Evolutionary conservation across 257 asterid genomes (phyloP).

Genomic region (Echites panduratus): DNA sequence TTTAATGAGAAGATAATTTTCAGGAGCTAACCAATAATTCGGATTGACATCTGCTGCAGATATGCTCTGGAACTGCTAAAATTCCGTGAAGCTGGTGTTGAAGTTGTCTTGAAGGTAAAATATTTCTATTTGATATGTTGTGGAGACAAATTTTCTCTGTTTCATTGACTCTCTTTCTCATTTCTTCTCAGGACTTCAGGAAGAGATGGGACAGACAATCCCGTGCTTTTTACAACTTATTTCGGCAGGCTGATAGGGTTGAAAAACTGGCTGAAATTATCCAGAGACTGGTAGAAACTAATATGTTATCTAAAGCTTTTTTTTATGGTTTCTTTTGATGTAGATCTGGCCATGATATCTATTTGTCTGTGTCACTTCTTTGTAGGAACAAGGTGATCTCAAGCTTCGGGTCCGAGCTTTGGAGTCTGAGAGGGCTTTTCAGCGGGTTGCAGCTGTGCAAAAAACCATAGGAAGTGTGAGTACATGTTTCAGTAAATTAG

Average conservation of each 20-base stretch:
- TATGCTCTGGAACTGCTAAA: slow-evolving; percentile 87
- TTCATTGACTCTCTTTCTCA: slow-evolving; percentile 16
- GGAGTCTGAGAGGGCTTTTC: slow-evolving; percentile 96
- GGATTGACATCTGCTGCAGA: slow-evolving; percentile 30
- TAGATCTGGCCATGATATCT: background rate
- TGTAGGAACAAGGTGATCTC: slow-evolving; percentile 96
- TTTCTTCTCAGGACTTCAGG: slow-evolving; percentile 59
- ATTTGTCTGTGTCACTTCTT: background rate
- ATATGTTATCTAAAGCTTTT: background rate
- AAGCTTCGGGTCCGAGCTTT: slow-evolving; percentile 90
- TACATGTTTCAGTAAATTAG: background rate
- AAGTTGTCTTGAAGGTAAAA: slow-evolving; percentile 70
- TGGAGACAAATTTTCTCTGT: background rate
- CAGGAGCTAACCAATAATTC: background rate
- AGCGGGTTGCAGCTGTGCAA: slow-evolving; percentile 94
- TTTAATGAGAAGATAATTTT: background rate
- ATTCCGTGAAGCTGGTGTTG: slow-evolving; percentile 96
- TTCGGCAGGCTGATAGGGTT: slow-evolving; percentile 97
- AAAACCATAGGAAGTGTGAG: slow-evolving; percentile 75
- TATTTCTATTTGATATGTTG: background rate
- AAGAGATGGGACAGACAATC: slow-evolving; percentile 93
- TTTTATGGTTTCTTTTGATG: background rate
- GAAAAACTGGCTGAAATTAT: slow-evolving; percentile 81
- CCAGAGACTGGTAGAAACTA: slow-evolving; percentile 60
- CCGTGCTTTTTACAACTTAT: slow-evolving; percentile 80